Conservation (phyloP, 108 stramenopile genomes). For the Skeletonema costatum region DNA sequence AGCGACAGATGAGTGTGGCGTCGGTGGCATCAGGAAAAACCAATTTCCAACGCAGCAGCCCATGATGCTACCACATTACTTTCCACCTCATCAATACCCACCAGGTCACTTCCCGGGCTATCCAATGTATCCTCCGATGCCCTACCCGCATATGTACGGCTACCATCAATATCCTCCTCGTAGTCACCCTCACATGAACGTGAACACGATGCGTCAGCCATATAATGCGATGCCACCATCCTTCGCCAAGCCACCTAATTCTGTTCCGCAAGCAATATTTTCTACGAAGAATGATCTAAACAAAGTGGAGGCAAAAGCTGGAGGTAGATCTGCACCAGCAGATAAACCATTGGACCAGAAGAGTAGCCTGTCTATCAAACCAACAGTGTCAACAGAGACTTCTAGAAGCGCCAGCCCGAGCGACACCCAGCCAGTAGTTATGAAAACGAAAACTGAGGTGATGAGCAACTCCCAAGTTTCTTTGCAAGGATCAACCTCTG, state of each 20-base stretch:
- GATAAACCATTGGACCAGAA: background rate
- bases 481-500: too few species aligned
- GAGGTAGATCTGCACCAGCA: background rate
- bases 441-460: too few species aligned
- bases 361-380: background rate
- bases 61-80: background rate
- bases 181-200: background rate
- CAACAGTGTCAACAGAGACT: background rate
- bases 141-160: background rate
- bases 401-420: background rate
- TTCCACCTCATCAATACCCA: background rate
- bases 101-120: background rate
- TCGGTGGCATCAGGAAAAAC: background rate
- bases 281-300: background rate
- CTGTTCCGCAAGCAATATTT: background rate
- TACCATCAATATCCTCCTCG: background rate
- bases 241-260: background rate
- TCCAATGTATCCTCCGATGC: background rate
- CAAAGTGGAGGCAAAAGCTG: background rate
- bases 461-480: too few species aligned
- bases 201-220: background rate
- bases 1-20: background rate
- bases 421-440: background rate
- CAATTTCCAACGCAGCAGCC: background rate
- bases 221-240: background rate